A percentile compares a stretch with the other conserved stretches of the same genome.
These are phyloP conservation scores for Wickerhamomyces hampshirensis DNA, from an alignment of 805 yeast genomes.

Conservation along the genomic window DNA sequence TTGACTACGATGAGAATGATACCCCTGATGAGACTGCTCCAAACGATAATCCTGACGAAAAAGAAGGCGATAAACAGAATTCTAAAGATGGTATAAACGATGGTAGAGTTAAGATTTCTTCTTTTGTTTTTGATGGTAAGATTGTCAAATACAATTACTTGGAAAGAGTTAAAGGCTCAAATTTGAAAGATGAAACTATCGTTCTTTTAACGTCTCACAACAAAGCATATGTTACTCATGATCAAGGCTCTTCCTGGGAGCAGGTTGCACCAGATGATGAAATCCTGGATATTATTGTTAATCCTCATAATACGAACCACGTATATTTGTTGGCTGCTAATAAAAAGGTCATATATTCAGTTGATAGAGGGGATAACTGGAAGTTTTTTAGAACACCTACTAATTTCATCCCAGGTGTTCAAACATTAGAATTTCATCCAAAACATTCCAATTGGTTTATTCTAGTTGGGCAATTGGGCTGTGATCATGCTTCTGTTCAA, in stretches of 20 bases:
- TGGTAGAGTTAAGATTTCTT: slow-evolving; percentile 30
- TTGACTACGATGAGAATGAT: slow-evolving; percentile 24
- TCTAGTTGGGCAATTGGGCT: slow-evolving; percentile 60
- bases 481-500: slow-evolving; percentile 29
- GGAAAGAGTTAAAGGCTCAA: slow-evolving; percentile 34
- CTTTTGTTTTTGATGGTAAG: slow-evolving; percentile 45
- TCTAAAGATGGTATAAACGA: slow-evolving; percentile 31
- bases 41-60: slow-evolving; percentile 24
- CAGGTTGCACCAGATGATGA: slow-evolving; percentile 30
- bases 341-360: slow-evolving; percentile 47
- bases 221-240: slow-evolving; percentile 59
- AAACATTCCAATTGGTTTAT: slow-evolving; percentile 53
- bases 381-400: slow-evolving; percentile 39
- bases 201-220: slow-evolving; percentile 51
- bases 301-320: slow-evolving; percentile 54
- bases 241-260: slow-evolving; percentile 34
- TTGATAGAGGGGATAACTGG: slow-evolving; percentile 56
- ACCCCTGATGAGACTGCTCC: slow-evolving; percentile 26
- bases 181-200: slow-evolving; percentile 56
- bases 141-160: slow-evolving; percentile 57
- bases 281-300: slow-evolving; percentile 52
- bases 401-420: slow-evolving; percentile 50
- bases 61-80: slow-evolving; percentile 31
- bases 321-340: slow-evolving; percentile 24
- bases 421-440: slow-evolving; percentile 59